Conservation (phyloP, 2,329 filamentous ascomycete genomes). For the Exophiala viscosa region DNA sequence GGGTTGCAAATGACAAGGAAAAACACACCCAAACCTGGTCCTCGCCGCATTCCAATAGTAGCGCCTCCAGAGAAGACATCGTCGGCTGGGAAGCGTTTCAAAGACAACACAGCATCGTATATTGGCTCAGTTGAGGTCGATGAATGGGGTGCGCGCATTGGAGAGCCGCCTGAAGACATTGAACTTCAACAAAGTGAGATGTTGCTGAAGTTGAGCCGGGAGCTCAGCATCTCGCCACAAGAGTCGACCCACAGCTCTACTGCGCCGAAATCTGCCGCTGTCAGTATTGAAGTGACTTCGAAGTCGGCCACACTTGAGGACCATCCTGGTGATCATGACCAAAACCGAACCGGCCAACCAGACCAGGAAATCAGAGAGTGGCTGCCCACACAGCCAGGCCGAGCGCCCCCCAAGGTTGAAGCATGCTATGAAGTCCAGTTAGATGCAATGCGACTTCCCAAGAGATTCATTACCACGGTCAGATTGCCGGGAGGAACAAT, state of each 20-base stretch:
- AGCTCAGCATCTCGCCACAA: constrained; percentile 17
- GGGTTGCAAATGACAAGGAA: not conserved
- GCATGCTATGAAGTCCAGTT: constrained; percentile 22
- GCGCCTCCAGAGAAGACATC: constrained; percentile 17
- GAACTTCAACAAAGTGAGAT: constrained; percentile 21
- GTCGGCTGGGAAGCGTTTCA: not conserved
- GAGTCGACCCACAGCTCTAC: constrained; percentile 8
- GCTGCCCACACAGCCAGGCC: constrained; percentile 16
- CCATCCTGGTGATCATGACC: not conserved
- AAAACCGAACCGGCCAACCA: not conserved
- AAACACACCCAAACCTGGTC: constrained; percentile 5
- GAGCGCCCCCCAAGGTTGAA: constrained; percentile 18
- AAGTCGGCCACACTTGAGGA: constrained; percentile 2
- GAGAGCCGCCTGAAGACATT: constrained; percentile 19
- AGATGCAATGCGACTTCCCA: constrained; percentile 26
- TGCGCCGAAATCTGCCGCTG: not conserved
- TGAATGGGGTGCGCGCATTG: constrained; percentile 24
- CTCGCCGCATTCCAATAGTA: constrained; percentile 26
- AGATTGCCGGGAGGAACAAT: constrained; percentile 21
- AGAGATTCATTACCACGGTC: constrained; percentile 18
- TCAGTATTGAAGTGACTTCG: not conserved
- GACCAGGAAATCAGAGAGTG: constrained; percentile 11
- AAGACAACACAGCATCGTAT: not conserved
- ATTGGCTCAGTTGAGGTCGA: constrained; percentile 15
- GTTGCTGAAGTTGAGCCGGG: constrained; percentile 12